phyloP scores from a whole-genome alignment of 257 asterid genomes.

The Solanum bulbocastanum region DNA sequence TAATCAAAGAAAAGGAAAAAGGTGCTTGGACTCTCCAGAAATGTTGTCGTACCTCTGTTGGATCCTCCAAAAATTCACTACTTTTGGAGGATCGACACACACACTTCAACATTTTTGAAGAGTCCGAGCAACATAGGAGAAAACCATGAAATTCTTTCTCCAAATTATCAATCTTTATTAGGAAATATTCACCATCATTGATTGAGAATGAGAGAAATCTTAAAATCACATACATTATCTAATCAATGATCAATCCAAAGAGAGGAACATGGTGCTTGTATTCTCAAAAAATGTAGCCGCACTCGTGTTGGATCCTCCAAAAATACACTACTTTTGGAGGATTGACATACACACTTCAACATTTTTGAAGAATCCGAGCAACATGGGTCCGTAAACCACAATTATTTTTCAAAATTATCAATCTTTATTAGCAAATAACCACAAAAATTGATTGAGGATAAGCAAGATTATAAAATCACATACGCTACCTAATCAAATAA shows the following conservation, averaged over 20 bases:
- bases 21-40: neutral
- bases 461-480: neutral
- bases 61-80: neutral
- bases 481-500: neutral
- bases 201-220: neutral
- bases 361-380: neutral
- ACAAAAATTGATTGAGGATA: neutral
- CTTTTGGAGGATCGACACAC: neutral
- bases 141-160: neutral
- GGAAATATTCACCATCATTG: neutral
- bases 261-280: neutral
- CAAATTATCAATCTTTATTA: neutral
- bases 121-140: neutral
- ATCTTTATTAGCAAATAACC: neutral
- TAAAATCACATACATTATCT: neutral
- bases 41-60: rapidly evolving
- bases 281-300: neutral
- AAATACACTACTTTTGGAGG: neutral
- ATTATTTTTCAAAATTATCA: neutral
- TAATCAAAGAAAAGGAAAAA: neutral
- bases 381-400: neutral
- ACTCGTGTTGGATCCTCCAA: neutral
- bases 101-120: neutral
- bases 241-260: neutral
- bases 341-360: neutral